Evolutionary conservation across 1,139 yeast species (phyloP).

Genomic region (Protomyces inouyei): DNA sequence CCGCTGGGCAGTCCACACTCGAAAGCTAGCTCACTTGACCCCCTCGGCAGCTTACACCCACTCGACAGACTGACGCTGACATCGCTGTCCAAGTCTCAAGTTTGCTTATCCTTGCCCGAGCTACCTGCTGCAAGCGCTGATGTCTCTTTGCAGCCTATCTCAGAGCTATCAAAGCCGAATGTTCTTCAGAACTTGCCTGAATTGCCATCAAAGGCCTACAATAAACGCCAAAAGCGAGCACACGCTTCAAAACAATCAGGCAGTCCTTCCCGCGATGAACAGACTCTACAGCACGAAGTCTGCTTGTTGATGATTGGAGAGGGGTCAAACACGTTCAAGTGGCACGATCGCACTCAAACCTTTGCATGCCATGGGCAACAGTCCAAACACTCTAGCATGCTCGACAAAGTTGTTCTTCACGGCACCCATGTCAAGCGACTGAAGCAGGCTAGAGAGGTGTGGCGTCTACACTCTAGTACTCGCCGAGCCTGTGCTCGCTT

Average conservation of each 20-base stretch:
- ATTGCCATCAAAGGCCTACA: too few relatives aligned
- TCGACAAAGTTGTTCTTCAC: neutral
- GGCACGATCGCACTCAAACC: neutral
- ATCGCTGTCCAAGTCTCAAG: neutral
- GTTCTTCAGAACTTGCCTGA: too few relatives aligned
- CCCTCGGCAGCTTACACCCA: neutral
- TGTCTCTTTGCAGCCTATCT: neutral
- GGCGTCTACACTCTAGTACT: neutral
- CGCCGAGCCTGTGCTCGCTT: neutral
- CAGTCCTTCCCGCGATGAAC: too few relatives aligned
- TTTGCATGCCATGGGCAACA: neutral
- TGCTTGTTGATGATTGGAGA: neutral
- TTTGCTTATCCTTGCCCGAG: neutral
- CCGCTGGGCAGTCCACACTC: neutral
- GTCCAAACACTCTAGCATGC: neutral
- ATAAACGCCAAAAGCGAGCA: too few relatives aligned
- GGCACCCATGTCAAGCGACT: neutral
- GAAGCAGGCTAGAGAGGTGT: neutral
- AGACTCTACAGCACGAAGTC: neutral
- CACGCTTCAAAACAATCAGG: too few relatives aligned
- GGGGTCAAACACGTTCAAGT: neutral
- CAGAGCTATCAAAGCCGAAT: neutral
- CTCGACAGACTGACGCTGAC: neutral
- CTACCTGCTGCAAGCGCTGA: neutral
- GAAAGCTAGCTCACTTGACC: neutral